These are phyloP conservation scores for Nasturtium officinale DNA, from an alignment of 345 rosid genomes.

Conservation along the genomic window DNA sequence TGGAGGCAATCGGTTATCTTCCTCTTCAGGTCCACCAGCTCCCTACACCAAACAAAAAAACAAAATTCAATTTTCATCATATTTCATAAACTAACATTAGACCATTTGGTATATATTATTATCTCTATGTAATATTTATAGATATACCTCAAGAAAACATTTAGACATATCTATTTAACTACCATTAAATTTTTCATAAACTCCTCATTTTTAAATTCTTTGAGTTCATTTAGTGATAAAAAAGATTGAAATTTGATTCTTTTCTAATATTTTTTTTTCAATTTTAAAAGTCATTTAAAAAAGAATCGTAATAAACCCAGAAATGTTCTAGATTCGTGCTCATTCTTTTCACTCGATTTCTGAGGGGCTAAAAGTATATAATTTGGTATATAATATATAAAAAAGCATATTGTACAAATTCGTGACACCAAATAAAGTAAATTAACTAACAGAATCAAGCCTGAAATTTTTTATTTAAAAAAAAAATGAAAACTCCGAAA, in stretches of 20 bases:
- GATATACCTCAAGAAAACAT: conserved; percentile 28
- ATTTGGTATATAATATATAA: background rate
- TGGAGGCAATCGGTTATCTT: conserved; percentile 70
- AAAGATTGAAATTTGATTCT: conserved; percentile 34
- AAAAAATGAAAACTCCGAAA: conserved; percentile 2
- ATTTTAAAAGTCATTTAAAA: conserved; percentile 7
- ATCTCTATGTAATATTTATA: background rate
- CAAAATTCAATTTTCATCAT: background rate
- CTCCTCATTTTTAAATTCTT: conserved; percentile 6
- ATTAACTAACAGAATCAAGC: conserved; percentile 19
- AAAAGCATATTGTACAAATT: conserved; percentile 29
- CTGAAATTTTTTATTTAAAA: too few species aligned
- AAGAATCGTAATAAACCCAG: conserved; percentile 25
- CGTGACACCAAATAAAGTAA: conserved; percentile 38
- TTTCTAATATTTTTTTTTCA: background rate
- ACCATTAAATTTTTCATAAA: conserved; percentile 5
- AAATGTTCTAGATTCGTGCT: conserved; percentile 37
- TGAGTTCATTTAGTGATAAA: conserved; percentile 2
- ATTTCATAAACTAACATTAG: conserved; percentile 12
- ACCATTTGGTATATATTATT: conserved; percentile 2
- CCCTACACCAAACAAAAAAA: conserved; percentile 41
- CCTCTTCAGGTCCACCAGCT: conserved; percentile 76
- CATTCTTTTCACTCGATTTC: conserved; percentile 31
- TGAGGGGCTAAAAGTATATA: conserved; percentile 13
- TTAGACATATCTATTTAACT: conserved; percentile 10